A percentile compares a stretch with the other conserved stretches of the same genome.
These are phyloP conservation scores for Hebeloma cylindrosporum DNA, from an alignment of 768 basidiomycete species.

Conservation along the genomic window DNA sequence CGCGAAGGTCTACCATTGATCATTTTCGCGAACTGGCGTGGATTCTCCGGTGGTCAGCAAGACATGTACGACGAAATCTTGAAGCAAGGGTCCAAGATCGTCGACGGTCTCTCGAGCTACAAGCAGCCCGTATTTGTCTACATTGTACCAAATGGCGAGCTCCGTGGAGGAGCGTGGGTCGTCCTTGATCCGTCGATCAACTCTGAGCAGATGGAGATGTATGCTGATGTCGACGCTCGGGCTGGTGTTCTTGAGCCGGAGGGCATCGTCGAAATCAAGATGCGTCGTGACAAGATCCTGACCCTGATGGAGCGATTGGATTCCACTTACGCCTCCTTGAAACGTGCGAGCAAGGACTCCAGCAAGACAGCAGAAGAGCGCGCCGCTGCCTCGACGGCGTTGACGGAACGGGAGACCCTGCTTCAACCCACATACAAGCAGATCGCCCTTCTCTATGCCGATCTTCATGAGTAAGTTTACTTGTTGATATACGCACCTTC, in stretches of 20 bases:
- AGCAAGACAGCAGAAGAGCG: constrained; percentile 75
- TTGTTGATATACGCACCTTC: constrained; percentile 3
- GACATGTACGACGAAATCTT: constrained; percentile 98
- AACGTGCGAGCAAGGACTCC: constrained; percentile 75
- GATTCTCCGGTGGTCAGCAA: constrained; percentile 99
- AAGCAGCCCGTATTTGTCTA: constrained; percentile 98
- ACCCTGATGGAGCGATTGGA: constrained; percentile 94
- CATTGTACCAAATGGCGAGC: constrained; percentile 96
- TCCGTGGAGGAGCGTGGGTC: constrained; percentile 99
- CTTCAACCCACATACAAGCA: constrained; percentile 92
- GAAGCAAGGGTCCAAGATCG: constrained; percentile 97
- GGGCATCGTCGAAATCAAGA: constrained; percentile 96
- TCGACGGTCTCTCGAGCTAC: constrained; percentile 95
- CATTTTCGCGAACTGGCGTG: constrained; percentile 99
- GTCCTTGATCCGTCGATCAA: constrained; percentile 99
- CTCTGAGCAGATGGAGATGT: constrained; percentile 98
- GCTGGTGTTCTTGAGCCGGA: constrained; percentile 97
- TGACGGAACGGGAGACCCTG: constrained; percentile 75
- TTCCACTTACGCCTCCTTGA: constrained; percentile 74
- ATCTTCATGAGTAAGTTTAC: constrained; percentile 85
- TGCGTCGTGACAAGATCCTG: constrained; percentile 92
- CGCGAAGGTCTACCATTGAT: constrained; percentile 95
- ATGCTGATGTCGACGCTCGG: constrained; percentile 92
- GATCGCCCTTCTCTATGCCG: constrained; percentile 90
- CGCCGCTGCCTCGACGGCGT: constrained; percentile 61